These are phyloP conservation scores for Rehmannia glutinosa DNA, from an alignment of 257 asterid genomes.

Conservation along the genomic window DNA sequence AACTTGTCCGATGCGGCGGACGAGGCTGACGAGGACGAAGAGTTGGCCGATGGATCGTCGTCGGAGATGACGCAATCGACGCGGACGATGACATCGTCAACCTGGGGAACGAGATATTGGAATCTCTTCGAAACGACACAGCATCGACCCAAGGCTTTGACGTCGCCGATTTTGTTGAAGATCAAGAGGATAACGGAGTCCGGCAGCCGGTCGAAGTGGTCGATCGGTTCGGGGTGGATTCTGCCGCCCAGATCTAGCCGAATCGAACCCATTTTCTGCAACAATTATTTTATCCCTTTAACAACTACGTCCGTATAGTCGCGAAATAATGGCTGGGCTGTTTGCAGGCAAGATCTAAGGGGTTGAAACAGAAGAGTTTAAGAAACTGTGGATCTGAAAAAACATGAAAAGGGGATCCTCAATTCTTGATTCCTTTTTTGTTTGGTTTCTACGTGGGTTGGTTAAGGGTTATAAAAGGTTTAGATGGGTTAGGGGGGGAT, in stretches of 20 bases:
- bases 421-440: neutral
- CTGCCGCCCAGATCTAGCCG: constrained; percentile 44
- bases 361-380: neutral
- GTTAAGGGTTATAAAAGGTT: too few relatives aligned
- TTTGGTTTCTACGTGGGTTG: neutral
- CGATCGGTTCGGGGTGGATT: constrained; percentile 50
- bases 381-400: neutral
- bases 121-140: constrained; percentile 64
- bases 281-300: neutral
- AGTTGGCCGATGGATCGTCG: constrained; percentile 43
- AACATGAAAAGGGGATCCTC: neutral
- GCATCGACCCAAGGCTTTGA: constrained; percentile 73
- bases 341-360: constrained; percentile 3
- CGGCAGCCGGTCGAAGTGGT: constrained; percentile 62
- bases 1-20: constrained; percentile 35
- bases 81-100: constrained; percentile 67
- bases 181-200: constrained; percentile 64
- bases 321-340: neutral
- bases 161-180: constrained; percentile 79
- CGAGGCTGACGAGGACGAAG: constrained; percentile 18
- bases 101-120: constrained; percentile 65
- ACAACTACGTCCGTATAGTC: neutral
- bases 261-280: constrained; percentile 37
- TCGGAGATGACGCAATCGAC: constrained; percentile 90
- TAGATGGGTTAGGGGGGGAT: neutral